Percentiles rank a stretch among this genome's conserved stretches.
These are phyloP conservation scores for Nicotiana noctiflora DNA, from an alignment of 257 asterid species.

Conservation along the genomic window DNA sequence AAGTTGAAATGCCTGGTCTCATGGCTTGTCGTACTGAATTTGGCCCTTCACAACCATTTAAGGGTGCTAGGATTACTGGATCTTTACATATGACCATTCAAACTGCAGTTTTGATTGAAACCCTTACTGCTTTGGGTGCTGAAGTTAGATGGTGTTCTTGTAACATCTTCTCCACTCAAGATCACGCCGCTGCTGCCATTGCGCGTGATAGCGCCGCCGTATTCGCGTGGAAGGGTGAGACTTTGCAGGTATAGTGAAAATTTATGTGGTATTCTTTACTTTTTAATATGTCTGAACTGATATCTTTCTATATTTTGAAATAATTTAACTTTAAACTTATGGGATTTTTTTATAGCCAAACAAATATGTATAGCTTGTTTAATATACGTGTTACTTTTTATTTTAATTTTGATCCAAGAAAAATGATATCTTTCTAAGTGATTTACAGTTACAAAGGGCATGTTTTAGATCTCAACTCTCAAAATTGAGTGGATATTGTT, in stretches of 20 bases:
- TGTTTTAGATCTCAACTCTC: too few species aligned
- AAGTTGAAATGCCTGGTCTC: slow-evolving; percentile 84
- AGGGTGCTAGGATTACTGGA: slow-evolving; percentile 73
- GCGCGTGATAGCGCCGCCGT: slow-evolving; percentile 91
- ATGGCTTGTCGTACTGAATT: slow-evolving; percentile 68
- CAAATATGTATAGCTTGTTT: too few species aligned
- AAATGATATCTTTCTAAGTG: too few species aligned
- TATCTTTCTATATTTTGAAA: too few species aligned
- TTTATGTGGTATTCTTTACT: too few species aligned
- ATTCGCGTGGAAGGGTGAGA: slow-evolving; percentile 90
- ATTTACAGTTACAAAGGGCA: too few species aligned
- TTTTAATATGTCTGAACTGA: too few species aligned
- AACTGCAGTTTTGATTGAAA: slow-evolving; percentile 74
- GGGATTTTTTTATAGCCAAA: too few species aligned
- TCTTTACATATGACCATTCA: slow-evolving; percentile 85
- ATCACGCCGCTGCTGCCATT: slow-evolving; percentile 81
- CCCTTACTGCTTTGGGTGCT: slow-evolving; percentile 75
- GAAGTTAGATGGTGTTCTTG: slow-evolving; percentile 94
- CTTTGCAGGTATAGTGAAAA: slow-evolving; percentile 13
- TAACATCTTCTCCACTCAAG: slow-evolving; percentile 86
- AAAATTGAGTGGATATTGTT: too few species aligned
- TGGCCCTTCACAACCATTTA: slow-evolving; percentile 71
- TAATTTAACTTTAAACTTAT: too few species aligned
- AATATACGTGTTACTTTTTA: too few species aligned
- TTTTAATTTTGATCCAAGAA: too few species aligned